Conservation (phyloP, 345 rosid genomes). For the Theobroma cacao region DNA sequence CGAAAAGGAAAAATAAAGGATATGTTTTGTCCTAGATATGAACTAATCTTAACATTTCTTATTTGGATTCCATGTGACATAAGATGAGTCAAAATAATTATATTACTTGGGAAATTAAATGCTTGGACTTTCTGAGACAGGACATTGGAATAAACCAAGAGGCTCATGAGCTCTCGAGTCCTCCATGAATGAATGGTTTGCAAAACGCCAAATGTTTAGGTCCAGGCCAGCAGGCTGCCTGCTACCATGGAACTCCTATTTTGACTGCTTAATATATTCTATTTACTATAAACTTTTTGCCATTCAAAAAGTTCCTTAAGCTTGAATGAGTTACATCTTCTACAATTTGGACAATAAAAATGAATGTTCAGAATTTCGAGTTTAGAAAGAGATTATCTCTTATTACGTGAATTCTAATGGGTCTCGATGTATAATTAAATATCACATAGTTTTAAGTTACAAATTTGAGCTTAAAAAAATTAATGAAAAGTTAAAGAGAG, state of each 20-base stretch:
- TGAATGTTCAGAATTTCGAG: too few relatives aligned
- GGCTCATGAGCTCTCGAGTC: not conserved
- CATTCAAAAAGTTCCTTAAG: not conserved
- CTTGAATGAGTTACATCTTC: too few relatives aligned
- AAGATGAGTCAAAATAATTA: not conserved
- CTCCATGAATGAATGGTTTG: not conserved
- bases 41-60: not conserved
- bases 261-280: not conserved
- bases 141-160: not conserved
- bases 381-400: too few relatives aligned
- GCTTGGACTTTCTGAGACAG: not conserved
- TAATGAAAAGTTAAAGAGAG: too few relatives aligned
- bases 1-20: not conserved
- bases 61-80: not conserved
- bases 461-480: not conserved
- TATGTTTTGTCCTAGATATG: not conserved
- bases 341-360: too few relatives aligned
- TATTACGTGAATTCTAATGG: too few relatives aligned
- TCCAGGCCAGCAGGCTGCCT: not conserved
- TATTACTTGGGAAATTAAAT: not conserved
- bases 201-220: not conserved
- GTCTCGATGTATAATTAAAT: too few relatives aligned
- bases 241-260: not conserved
- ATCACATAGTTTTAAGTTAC: not conserved
- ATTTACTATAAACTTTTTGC: not conserved